These are phyloP conservation scores for Auriscalpium vulgare DNA, from an alignment of 768 basidiomycete species.

Conservation along the genomic window DNA sequence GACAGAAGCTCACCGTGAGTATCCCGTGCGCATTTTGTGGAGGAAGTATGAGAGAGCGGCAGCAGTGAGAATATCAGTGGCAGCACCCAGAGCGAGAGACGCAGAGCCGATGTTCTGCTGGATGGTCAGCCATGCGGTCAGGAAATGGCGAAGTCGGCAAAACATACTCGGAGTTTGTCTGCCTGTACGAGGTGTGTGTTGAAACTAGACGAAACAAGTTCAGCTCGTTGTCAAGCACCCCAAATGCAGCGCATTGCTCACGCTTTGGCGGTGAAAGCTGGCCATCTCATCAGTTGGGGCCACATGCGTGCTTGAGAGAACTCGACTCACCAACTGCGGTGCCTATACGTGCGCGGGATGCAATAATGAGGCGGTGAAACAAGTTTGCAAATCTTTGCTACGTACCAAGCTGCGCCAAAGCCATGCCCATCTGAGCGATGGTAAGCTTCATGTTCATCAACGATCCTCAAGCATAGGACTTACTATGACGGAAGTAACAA, in stretches of 20 bases:
- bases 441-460: neutral
- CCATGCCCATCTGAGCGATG: constrained; percentile 7
- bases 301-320: neutral
- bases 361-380: neutral
- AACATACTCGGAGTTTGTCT: constrained; percentile 36
- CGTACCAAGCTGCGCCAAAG: constrained; percentile 12
- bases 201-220: constrained; percentile 24
- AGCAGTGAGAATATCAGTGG: constrained; percentile 46
- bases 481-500: constrained; percentile 12
- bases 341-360: neutral
- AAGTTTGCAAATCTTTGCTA: neutral
- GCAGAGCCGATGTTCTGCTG: constrained; percentile 37
- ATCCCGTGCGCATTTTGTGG: constrained; percentile 43
- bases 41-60: constrained; percentile 46
- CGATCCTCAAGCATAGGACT: neutral
- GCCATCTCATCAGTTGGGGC: neutral
- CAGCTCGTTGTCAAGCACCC: neutral
- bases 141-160: neutral
- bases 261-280: constrained; percentile 39
- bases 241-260: constrained; percentile 17
- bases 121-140: neutral
- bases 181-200: constrained; percentile 33
- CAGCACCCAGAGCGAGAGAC: constrained; percentile 40
- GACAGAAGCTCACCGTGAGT: constrained; percentile 27
- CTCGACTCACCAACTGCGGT: neutral